Conservation (phyloP, 805 yeast species). For the Candida odintsovae region DNA sequence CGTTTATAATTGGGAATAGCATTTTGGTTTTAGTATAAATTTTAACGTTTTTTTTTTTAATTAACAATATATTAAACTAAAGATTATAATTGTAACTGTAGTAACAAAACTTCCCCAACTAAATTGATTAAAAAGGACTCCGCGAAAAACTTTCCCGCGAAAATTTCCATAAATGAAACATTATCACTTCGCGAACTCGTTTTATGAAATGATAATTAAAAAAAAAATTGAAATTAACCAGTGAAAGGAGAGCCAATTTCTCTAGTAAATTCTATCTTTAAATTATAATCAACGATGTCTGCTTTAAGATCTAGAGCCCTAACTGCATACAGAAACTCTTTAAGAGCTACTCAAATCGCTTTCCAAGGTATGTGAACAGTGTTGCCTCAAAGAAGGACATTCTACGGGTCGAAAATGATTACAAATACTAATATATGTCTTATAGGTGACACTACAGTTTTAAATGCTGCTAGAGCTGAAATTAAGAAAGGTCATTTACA, state of each 20-base stretch:
- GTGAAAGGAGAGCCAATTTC: background rate
- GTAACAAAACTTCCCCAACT: background rate
- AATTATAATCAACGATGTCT: background rate
- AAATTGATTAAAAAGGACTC: background rate
- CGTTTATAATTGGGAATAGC: background rate
- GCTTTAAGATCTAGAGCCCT: constrained; percentile 25
- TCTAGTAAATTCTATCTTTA: background rate
- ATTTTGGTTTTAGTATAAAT: background rate
- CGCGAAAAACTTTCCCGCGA: too few relatives aligned
- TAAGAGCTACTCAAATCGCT: constrained; percentile 60
- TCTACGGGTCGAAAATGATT: background rate
- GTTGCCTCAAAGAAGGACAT: background rate
- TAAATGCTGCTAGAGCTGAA: constrained; percentile 54
- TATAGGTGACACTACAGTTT: constrained; percentile 32
- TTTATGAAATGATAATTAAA: too few relatives aligned
- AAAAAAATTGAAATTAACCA: background rate
- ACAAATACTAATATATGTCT: constrained; percentile 14
- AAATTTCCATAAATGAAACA: too few relatives aligned
- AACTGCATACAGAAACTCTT: constrained; percentile 58
- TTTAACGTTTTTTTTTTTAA: too few relatives aligned
- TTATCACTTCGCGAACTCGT: too few relatives aligned
- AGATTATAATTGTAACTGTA: too few relatives aligned
- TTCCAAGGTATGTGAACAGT: constrained; percentile 36
- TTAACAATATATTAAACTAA: too few relatives aligned
- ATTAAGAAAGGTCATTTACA: constrained; percentile 49